A percentile compares a stretch with the other conserved stretches of the same genome.
Conservation (phyloP, 306 rosid species). For the Vigna angularis region DNA sequence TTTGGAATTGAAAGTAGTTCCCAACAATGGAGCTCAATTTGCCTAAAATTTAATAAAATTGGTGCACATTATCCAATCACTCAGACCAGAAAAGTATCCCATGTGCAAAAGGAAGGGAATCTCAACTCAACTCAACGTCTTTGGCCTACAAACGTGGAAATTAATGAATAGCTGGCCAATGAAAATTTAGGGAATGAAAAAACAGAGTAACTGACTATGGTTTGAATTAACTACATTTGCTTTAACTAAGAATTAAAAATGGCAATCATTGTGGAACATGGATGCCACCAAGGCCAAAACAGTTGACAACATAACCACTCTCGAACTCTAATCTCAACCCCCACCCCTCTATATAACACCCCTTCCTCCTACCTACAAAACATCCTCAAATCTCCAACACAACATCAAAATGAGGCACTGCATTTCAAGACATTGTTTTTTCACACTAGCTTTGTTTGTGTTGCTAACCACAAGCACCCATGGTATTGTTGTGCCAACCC, state of each 20-base stretch:
- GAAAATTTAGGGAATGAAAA: slow-evolving; percentile 2
- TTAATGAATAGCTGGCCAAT: slow-evolving; percentile 26
- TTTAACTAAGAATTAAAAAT: slow-evolving; percentile 32
- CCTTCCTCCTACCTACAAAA: neutral
- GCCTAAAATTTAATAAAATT: neutral
- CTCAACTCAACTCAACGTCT: slow-evolving; percentile 28
- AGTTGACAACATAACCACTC: slow-evolving; percentile 52
- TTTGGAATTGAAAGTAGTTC: too few relatives aligned
- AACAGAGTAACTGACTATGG: slow-evolving; percentile 15
- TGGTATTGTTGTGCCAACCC: neutral
- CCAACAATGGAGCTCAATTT: neutral
- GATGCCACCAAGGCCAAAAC: slow-evolving; percentile 71
- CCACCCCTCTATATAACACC: slow-evolving; percentile 3
- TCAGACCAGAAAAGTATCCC: neutral
- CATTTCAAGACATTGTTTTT: neutral
- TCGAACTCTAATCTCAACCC: neutral
- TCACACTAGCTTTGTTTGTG: slow-evolving; percentile 23
- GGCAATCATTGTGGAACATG: slow-evolving; percentile 82
- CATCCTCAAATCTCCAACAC: slow-evolving; percentile 17
- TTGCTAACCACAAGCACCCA: slow-evolving; percentile 15
- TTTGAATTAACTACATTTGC: slow-evolving; percentile 14
- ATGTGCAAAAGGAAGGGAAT: slow-evolving; percentile 42
- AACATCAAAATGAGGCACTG: slow-evolving; percentile 8
- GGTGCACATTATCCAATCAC: slow-evolving; percentile 36
- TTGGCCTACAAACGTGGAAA: slow-evolving; percentile 42